Percentiles rank a stretch among this genome's conserved stretches.
phyloP scores from a whole-genome alignment of 2,329 filamentous ascomycete genomes.

The Ceratocystis lukuohia region DNA sequence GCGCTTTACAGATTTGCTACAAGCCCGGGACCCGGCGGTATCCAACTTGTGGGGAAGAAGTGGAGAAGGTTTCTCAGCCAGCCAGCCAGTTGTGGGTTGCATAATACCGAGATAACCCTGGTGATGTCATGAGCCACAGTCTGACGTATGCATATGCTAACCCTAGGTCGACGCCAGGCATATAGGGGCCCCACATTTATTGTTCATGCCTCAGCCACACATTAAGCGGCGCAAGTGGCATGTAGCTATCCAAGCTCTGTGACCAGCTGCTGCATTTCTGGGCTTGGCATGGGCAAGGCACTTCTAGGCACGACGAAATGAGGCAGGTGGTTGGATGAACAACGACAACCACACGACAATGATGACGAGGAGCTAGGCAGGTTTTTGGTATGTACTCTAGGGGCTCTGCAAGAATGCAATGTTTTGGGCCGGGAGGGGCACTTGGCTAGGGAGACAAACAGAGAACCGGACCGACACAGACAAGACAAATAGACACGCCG shows the following conservation, averaged over 20 bases:
- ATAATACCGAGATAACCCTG: neutral
- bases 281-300: neutral
- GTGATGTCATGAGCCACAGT: neutral
- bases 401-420: too few species aligned
- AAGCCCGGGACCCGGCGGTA: too few species aligned
- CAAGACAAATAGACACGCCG: too few species aligned
- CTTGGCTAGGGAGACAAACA: too few species aligned
- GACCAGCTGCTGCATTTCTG: neutral
- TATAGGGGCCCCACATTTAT: neutral
- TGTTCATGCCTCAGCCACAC: conserved; percentile 4
- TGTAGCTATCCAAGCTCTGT: neutral
- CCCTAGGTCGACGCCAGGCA: neutral
- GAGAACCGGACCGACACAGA: too few species aligned
- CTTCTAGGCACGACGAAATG: neutral
- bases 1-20: too few species aligned
- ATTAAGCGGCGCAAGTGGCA: neutral
- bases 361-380: too few species aligned
- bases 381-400: too few species aligned
- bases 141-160: neutral
- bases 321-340: neutral
- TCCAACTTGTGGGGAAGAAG: too few species aligned
- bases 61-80: too few species aligned
- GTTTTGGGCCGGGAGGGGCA: too few species aligned
- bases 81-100: too few species aligned
- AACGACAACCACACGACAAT: neutral